phyloP scores from a whole-genome alignment of 1,284 basidiomycete species.

The Puccinia coronata region DNA sequence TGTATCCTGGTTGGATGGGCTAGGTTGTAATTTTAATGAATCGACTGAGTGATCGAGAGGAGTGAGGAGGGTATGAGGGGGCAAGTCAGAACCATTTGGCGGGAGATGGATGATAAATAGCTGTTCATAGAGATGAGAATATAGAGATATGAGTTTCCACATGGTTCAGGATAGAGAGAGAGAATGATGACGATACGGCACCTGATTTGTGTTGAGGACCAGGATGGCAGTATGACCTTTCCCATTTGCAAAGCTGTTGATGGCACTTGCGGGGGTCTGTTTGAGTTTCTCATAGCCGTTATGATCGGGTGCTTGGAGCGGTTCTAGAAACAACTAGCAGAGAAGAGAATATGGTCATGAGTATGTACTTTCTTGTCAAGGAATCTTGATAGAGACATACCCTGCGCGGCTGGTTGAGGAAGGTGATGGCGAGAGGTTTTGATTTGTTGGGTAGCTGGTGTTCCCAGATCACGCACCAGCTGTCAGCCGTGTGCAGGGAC shows the following conservation, averaged over 20 bases:
- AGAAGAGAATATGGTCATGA: neutral
- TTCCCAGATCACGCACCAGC: neutral
- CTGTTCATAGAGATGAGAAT: neutral
- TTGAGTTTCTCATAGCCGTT: neutral
- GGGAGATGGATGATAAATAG: conserved; percentile 36
- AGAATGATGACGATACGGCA: neutral
- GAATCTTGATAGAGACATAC: neutral
- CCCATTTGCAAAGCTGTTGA: neutral
- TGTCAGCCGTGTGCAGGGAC: neutral
- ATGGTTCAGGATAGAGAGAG: neutral
- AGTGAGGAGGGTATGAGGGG: conserved; percentile 25
- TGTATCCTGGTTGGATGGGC: neutral
- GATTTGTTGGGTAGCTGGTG: neutral
- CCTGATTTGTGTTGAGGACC: conserved; percentile 25
- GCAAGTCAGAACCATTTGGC: neutral
- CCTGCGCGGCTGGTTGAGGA: neutral
- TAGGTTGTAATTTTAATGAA: neutral
- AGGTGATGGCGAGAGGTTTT: neutral
- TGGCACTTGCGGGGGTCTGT: neutral
- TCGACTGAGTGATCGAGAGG: neutral
- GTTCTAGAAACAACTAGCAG: neutral
- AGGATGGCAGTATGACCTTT: conserved; percentile 23
- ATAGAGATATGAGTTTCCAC: neutral
- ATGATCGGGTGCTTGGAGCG: neutral
- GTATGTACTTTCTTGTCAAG: too few species aligned